phyloP scores from a whole-genome alignment of 2,329 filamentous ascomycete genomes.

The Alternaria metachromatica region DNA sequence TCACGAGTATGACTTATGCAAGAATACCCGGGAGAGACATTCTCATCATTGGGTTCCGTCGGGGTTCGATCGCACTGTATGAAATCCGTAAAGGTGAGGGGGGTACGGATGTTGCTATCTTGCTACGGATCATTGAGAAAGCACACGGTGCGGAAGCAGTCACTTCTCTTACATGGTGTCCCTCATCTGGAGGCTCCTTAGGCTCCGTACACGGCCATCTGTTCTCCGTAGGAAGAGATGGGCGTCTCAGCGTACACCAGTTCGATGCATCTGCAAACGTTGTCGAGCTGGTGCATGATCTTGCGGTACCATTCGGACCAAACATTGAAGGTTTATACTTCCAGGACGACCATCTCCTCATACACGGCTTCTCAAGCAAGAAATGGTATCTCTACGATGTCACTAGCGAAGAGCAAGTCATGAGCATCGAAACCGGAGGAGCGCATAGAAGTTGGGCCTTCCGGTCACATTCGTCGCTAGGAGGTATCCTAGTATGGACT shows the following conservation, averaged over 20 bases:
- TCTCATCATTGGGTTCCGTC: constrained; percentile 63
- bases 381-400: constrained; percentile 85
- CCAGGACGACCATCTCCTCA: constrained; percentile 60
- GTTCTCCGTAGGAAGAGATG: constrained; percentile 78
- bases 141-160: constrained; percentile 68
- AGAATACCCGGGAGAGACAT: constrained; percentile 22
- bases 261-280: constrained; percentile 34
- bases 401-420: constrained; percentile 70
- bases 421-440: constrained; percentile 81
- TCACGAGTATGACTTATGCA: constrained; percentile 58
- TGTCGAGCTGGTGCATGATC: constrained; percentile 67
- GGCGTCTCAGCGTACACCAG: constrained; percentile 71
- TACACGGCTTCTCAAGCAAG: constrained; percentile 83
- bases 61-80: constrained; percentile 62
- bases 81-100: constrained; percentile 19
- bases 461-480: constrained; percentile 31
- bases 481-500: constrained; percentile 74
- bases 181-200: constrained; percentile 44
- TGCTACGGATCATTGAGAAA: constrained; percentile 26
- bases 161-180: constrained; percentile 63
- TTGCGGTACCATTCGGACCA: constrained; percentile 73
- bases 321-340: constrained; percentile 78
- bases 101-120: constrained; percentile 1
- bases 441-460: constrained; percentile 79
- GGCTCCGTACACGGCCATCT: constrained; percentile 57